Percentiles rank a stretch among this genome's conserved stretches.
phyloP scores from a whole-genome alignment of 345 rosid genomes.

The Pugionium dolabratum region DNA sequence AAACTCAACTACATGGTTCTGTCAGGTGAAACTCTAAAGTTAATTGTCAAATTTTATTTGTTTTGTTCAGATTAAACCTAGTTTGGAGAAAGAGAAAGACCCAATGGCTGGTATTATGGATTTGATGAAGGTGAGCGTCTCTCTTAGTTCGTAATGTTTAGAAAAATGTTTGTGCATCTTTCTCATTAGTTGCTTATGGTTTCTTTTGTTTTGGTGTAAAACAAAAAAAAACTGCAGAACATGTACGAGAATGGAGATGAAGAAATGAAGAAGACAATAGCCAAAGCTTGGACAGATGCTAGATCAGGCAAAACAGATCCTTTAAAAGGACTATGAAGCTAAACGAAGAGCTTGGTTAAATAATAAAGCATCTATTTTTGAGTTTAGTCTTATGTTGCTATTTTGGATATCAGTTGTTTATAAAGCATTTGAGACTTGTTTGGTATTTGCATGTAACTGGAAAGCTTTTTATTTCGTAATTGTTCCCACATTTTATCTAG shows the following conservation, averaged over 20 bases:
- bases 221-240: constrained; percentile 48
- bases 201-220: not conserved
- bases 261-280: constrained; percentile 88
- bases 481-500: not conserved
- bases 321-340: constrained; percentile 49
- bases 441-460: not conserved
- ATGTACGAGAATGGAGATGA: constrained; percentile 98
- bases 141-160: not conserved
- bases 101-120: constrained; percentile 99
- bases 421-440: not conserved
- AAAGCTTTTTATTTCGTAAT: not conserved
- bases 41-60: not conserved
- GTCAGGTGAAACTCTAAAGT: not conserved
- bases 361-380: not conserved
- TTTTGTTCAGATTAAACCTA: constrained; percentile 70
- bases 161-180: not conserved
- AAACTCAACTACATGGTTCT: not conserved
- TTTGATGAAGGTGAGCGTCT: constrained; percentile 71
- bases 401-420: not conserved
- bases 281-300: constrained; percentile 99
- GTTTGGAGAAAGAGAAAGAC: constrained; percentile 66
- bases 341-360: not conserved
- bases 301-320: constrained; percentile 88
- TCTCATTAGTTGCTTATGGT: constrained; percentile 1
- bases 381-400: not conserved